Conservation (phyloP, 2,329 filamentous ascomycete species). For the Colletotrichum musae region DNA sequence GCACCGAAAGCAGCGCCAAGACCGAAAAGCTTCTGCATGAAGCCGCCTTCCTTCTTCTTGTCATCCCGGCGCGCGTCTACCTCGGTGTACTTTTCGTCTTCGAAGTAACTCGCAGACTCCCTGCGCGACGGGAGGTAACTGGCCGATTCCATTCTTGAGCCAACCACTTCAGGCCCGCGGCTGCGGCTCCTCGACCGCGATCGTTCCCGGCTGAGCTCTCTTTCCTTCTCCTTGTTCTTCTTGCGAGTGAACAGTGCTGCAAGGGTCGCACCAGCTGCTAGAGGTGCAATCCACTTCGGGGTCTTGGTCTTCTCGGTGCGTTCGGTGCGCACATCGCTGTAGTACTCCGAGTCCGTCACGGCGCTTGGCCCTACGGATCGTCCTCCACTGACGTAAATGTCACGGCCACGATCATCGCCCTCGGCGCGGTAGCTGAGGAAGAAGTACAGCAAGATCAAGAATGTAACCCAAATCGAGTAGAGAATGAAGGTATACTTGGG, state of each 20-base stretch:
- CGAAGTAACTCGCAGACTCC: conserved; percentile 70
- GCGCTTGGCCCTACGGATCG: conserved; percentile 65
- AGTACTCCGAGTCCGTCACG: conserved; percentile 58
- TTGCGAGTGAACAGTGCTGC: conserved; percentile 62
- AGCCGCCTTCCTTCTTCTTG: conserved; percentile 64
- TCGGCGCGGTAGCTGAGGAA: conserved; percentile 80
- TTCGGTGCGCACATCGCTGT: conserved; percentile 53
- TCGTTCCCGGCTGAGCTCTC: conserved; percentile 57
- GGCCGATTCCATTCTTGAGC: conserved; percentile 67
- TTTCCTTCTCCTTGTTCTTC: conserved; percentile 56
- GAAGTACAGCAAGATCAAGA: conserved; percentile 83
- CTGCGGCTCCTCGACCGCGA: conserved; percentile 53
- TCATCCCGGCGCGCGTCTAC: conserved; percentile 50
- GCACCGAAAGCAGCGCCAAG: conserved; percentile 75
- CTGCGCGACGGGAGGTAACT: conserved; percentile 70
- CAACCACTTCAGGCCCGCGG: conserved; percentile 63
- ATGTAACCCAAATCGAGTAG: conserved; percentile 83
- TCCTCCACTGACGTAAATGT: conserved; percentile 71
- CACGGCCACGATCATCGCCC: conserved; percentile 65
- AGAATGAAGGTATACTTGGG: conserved; percentile 88
- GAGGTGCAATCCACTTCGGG: conserved; percentile 65
- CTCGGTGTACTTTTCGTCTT: conserved; percentile 78
- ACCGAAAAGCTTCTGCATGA: conserved; percentile 73
- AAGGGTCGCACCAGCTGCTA: conserved; percentile 67
- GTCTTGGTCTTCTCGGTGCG: conserved; percentile 51